phyloP scores from a whole-genome alignment of 306 rosid species.

The Gastrolobium bilobum region DNA sequence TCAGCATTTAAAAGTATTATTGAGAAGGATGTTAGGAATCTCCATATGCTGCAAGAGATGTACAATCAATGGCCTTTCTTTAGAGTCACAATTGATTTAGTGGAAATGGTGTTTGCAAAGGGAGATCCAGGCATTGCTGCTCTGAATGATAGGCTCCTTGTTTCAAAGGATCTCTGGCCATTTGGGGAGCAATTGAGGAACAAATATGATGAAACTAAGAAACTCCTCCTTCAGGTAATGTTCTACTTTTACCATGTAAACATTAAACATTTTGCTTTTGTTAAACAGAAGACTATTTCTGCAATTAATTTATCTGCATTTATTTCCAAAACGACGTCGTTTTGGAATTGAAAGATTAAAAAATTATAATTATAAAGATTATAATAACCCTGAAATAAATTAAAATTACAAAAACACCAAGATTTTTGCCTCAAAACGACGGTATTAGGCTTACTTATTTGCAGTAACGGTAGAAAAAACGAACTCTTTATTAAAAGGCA shows the following conservation, averaged over 20 bases:
- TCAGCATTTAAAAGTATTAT: constrained; percentile 73
- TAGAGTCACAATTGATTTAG: constrained; percentile 94
- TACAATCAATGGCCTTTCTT: constrained; percentile 97
- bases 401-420: too few species aligned
- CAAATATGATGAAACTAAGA: constrained; percentile 85
- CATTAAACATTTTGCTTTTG: neutral
- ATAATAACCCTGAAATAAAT: too few species aligned
- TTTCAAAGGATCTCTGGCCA: constrained; percentile 83
- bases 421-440: too few species aligned
- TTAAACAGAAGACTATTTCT: too few species aligned
- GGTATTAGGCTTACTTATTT: too few species aligned
- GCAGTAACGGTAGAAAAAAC: too few species aligned
- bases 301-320: too few species aligned
- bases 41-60: constrained; percentile 85
- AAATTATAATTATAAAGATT: too few species aligned
- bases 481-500: too few species aligned
- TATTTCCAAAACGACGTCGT: too few species aligned
- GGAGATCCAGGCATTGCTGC: constrained; percentile 92
- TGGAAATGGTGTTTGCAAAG: constrained; percentile 99
- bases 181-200: constrained; percentile 79
- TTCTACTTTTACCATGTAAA: neutral
- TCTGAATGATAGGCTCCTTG: constrained; percentile 85
- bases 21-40: constrained; percentile 78
- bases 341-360: too few species aligned
- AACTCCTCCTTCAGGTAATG: constrained; percentile 80